Base-by-base conservation (phyloP, 345 rosid genomes). In the Psidium friedrichsthalianum region DNA sequence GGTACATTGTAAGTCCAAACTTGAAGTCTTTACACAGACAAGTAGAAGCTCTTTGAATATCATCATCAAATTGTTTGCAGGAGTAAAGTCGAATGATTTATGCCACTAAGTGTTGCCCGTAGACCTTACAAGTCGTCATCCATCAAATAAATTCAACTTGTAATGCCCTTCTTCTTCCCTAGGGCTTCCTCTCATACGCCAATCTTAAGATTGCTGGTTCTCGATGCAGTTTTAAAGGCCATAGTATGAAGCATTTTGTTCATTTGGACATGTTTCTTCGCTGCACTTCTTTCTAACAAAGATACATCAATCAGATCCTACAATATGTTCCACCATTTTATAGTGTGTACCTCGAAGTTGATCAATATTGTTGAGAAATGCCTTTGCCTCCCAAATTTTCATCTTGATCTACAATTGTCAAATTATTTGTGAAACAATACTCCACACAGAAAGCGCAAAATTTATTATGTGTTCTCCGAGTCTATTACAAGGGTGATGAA, bases 321-420 rank as follows among this genome's bases (percentile, higher is more conserved):
- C 57, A 55, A 55, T 55, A 55, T 55, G 22, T 55, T 55, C 27
- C 86, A 42, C 57, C 56, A 64, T 42, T 59, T 64, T 18, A 56
- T 56, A 36, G 36, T 47, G 49, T 47, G 49, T 47, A 47, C 8
- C 49, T 47, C 49, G 49, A 47, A 47, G 49, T 8, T 47, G 8
- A 47, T 47, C 49, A 47, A 47, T 47, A 20, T 52, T 82, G 6
- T 82, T 51, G 55, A 84, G 84, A 52, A 88, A 84, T 54, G 85
- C 86, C 85, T 88, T 87, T 76, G 84, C 86, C 58, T 42, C 76
- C 89, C 91, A 88, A 36, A 87, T 83, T 74, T 89, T 86, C 27
- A 89, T 53, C 85, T 52, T 36, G 36, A 36, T 36, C 36, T 36
- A 36, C 36, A 36, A 36, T 2, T 36, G 36, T 36, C 36, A 36